phyloP scores from a whole-genome alignment of 140 eudicot species.

The Senecio squalidus region DNA sequence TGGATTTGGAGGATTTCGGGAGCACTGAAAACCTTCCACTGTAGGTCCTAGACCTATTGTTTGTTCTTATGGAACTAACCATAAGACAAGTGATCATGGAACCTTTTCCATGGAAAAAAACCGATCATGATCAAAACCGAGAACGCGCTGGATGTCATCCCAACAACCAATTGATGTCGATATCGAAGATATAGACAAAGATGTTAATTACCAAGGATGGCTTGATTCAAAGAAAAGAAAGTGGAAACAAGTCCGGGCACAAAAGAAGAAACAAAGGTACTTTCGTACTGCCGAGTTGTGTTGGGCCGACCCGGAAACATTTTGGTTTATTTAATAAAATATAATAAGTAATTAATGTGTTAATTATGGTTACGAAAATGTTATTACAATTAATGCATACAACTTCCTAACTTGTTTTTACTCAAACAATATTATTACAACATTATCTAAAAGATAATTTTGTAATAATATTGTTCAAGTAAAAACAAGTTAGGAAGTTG shows the following conservation, averaged over 20 bases:
- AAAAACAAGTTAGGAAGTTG: background rate
- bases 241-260: conserved; percentile 85
- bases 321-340: no score
- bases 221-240: conserved; percentile 76
- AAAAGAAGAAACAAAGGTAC: conserved; percentile 81
- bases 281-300: background rate
- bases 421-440: no score
- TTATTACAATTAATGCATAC: no score
- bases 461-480: no score
- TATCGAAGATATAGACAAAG: conserved; percentile 48
- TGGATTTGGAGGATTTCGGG: conserved; percentile 85
- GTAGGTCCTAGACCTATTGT: conserved; percentile 72
- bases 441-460: no score
- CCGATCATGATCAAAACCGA: conserved; percentile 25
- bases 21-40: conserved; percentile 33
- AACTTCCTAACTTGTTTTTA: no score
- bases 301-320: no score
- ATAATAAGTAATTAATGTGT: no score
- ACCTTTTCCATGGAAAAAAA: conserved; percentile 18
- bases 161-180: conserved; percentile 22
- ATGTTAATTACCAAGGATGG: conserved; percentile 89
- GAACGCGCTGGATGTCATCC: conserved; percentile 13
- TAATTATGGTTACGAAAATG: no score
- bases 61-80: conserved; percentile 50
- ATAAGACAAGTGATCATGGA: conserved; percentile 25